Percentiles rank a stretch among this genome's conserved stretches.
Conservation (phyloP, 352 stramenopile species). For the Globisporangium sylvaticum region DNA sequence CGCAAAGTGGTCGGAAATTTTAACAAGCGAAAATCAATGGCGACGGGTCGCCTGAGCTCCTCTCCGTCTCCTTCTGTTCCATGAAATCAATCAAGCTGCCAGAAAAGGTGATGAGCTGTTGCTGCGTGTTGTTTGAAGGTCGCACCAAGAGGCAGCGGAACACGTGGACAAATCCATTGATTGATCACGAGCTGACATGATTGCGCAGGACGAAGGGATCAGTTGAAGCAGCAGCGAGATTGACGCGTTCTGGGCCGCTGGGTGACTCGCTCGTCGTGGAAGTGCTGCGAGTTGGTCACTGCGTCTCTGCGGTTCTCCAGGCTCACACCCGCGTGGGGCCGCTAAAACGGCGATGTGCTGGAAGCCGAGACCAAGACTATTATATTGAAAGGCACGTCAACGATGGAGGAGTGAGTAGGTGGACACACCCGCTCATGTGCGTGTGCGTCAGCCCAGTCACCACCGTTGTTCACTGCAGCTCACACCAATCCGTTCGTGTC, state of each 20-base stretch:
- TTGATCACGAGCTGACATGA: neutral
- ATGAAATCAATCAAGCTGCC: conserved; percentile 6
- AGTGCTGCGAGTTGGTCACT: too few relatives aligned
- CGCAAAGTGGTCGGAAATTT: neutral
- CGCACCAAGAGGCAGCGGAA: neutral
- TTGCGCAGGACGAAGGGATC: neutral
- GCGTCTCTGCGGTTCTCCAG: too few relatives aligned
- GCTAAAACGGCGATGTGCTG: too few relatives aligned
- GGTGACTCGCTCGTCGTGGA: too few relatives aligned
- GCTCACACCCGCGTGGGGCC: too few relatives aligned
- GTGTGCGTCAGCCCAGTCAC: too few relatives aligned
- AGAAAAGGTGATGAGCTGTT: neutral
- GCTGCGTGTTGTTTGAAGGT: neutral
- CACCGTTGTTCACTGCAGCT: too few relatives aligned
- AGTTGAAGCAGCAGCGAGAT: neutral
- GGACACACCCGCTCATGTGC: too few relatives aligned
- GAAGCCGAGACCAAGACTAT: too few relatives aligned
- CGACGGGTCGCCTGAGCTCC: neutral
- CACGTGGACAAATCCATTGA: neutral
- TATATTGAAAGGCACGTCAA: too few relatives aligned
- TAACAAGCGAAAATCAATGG: conserved; percentile 3
- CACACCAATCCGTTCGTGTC: too few relatives aligned
- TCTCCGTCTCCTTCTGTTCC: neutral
- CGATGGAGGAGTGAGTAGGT: too few relatives aligned
- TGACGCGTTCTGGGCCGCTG: neutral